A percentile compares a stretch with the other conserved stretches of the same genome.
Evolutionary conservation across 1,284 basidiomycete genomes (phyloP).

Genomic region (Leccinum griseonigrum): DNA sequence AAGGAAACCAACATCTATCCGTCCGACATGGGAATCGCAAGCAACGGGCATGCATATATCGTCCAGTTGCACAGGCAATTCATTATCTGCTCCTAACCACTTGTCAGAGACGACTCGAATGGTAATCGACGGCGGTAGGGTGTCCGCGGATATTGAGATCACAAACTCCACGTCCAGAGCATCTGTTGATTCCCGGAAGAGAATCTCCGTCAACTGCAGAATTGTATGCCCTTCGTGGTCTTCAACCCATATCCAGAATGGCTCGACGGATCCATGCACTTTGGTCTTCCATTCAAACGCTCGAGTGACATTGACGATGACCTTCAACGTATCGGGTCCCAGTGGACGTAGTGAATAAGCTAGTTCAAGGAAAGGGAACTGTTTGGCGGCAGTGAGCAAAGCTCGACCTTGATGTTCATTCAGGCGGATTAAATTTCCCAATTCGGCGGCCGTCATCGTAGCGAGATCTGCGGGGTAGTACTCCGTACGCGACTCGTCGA

Average conservation of each 20-base stretch:
- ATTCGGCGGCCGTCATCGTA: constrained; percentile 66
- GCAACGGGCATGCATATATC: constrained; percentile 73
- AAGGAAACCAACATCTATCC: constrained; percentile 85
- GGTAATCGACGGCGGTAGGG: constrained; percentile 58
- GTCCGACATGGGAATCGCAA: constrained; percentile 63
- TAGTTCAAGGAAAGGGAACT: constrained; percentile 81
- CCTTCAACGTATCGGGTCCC: constrained; percentile 80
- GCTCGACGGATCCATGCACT: constrained; percentile 76
- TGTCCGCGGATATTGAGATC: constrained; percentile 65
- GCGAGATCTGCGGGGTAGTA: constrained; percentile 78
- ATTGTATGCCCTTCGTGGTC: constrained; percentile 79
- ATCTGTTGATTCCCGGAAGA: constrained; percentile 67
- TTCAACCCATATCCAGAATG: constrained; percentile 97
- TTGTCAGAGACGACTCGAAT: constrained; percentile 86
- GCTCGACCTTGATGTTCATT: constrained; percentile 86
- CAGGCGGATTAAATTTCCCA: constrained; percentile 84
- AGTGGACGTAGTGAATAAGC: constrained; percentile 76
- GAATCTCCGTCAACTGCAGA: constrained; percentile 76
- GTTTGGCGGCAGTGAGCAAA: constrained; percentile 77
- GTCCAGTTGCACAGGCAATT: constrained; percentile 63
- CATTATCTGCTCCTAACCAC: constrained; percentile 92
- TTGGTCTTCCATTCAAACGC: constrained; percentile 86
- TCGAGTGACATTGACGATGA: constrained; percentile 65
- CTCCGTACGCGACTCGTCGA: constrained; percentile 85
- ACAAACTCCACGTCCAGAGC: constrained; percentile 74